A percentile compares a stretch with the other conserved stretches of the same genome.
phyloP scores from a whole-genome alignment of 129 eudicot species.

The Dittrichia graveolens region DNA sequence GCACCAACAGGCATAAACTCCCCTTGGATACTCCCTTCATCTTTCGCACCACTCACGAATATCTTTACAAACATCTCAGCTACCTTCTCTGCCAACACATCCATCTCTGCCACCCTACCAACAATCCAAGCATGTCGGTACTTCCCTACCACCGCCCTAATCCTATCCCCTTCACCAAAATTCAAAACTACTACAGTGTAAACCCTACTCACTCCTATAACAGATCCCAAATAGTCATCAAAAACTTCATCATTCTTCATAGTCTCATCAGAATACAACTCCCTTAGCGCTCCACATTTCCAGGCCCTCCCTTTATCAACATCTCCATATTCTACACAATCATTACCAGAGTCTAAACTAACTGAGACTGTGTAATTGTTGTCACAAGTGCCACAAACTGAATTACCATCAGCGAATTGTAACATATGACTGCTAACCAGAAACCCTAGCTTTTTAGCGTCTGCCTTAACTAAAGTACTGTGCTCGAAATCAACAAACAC shows the following conservation, averaged over 20 bases:
- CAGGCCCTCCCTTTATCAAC: constrained; percentile 29
- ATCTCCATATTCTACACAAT: constrained; percentile 37
- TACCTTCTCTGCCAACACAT: constrained; percentile 49
- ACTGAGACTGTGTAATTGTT: constrained; percentile 58
- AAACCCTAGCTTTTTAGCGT: constrained; percentile 50
- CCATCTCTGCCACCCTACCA: constrained; percentile 53
- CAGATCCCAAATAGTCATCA: constrained; percentile 60
- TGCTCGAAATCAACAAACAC: constrained; percentile 53
- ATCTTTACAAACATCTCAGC: constrained; percentile 71
- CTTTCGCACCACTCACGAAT: constrained; percentile 79
- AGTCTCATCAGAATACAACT: constrained; percentile 29
- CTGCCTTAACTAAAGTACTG: constrained; percentile 14
- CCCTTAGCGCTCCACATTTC: constrained; percentile 55
- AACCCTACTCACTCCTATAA: constrained; percentile 40
- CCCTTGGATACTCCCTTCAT: constrained; percentile 61
- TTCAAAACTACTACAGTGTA: constrained; percentile 73
- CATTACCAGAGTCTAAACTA: constrained; percentile 44
- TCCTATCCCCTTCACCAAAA: constrained; percentile 48
- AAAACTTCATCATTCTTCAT: constrained; percentile 48
- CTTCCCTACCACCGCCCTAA: constrained; percentile 86
- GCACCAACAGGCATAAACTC: constrained; percentile 99
- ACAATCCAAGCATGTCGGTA: constrained; percentile 88
- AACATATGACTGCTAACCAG: constrained; percentile 53
- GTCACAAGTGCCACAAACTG: constrained; percentile 65
- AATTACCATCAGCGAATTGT: constrained; percentile 37